Base-by-base conservation (phyloP, 257 asterid species). In the Ilex asprella region DNA sequence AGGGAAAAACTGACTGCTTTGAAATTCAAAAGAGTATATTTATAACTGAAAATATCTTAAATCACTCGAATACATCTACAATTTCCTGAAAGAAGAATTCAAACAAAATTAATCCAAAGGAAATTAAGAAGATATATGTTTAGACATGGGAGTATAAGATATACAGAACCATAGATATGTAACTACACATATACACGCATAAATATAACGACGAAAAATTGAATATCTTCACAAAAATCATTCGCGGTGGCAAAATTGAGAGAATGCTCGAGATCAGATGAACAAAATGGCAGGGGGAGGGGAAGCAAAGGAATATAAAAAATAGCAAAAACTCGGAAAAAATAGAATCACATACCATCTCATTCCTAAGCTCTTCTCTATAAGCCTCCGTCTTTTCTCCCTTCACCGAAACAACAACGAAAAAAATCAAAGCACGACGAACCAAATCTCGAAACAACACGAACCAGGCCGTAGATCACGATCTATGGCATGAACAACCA, bases 281-380 rank as follows among this genome's bases (percentile, higher is more conserved):
- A 16, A 67, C 58, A 27, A 66, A 76, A 73, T 57, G 59, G 64
- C 13, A 21, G 27, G 27, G 27, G 27, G 27, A 21, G 27, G 27
- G 27, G 27, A 21, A 21, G 27, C 27, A 21, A 21, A 21, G 27
- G 27, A 21, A 21, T 21, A 21, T 21, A 21, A 21, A 21, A 21
- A 21, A 21, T 21, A 21, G 27, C 27, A 21, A 21, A 21, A 21
- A 21, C 27, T 21, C 27, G 27, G 27, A 29, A 58, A 59, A 49
- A 65, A n/a, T 14, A 31, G 16, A 58, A 57, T 58, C 27, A 70
- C 95, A 66, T 69, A 85, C 97, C 96, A 87, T 87, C 86, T 90
- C 95, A 90, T 87, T 75, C 76, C 90, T 79, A 52, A 62, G 70
- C 67, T 62, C 61, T 71, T 73, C 85, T 63, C 72, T 63, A 68